Percentiles rank a stretch among this genome's conserved stretches.
Evolutionary conservation across 371 early-diverging fungal genomes (phyloP).

Genomic region (Lichtheimia corymbifera): DNA sequence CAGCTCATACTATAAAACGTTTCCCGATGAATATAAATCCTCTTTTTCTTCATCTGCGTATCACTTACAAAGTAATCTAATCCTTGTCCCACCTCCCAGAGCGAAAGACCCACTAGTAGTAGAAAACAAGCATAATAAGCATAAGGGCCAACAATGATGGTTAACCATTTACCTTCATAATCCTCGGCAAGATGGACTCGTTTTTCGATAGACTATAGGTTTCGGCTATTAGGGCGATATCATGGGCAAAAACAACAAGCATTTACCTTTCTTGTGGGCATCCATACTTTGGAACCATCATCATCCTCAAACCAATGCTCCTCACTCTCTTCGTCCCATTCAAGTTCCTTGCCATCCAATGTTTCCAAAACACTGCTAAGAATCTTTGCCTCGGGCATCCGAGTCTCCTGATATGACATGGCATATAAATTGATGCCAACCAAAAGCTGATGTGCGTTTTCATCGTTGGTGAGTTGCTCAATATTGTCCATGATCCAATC

Average conservation of each 20-base stretch:
- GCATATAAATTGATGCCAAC: slow-evolving; percentile 63
- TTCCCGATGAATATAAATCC: neutral
- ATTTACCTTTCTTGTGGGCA: slow-evolving; percentile 34
- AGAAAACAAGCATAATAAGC: neutral
- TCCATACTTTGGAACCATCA: slow-evolving; percentile 50
- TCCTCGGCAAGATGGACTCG: slow-evolving; percentile 58
- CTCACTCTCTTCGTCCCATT: slow-evolving; percentile 47
- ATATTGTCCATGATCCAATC: slow-evolving; percentile 63
- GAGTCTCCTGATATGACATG: slow-evolving; percentile 36
- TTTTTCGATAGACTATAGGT: slow-evolving; percentile 44
- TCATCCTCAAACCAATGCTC: slow-evolving; percentile 50
- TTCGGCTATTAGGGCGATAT: too few relatives aligned
- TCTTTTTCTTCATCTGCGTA: neutral
- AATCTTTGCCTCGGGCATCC: slow-evolving; percentile 33
- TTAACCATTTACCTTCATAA: slow-evolving; percentile 38
- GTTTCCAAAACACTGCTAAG: slow-evolving; percentile 37
- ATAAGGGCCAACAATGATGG: neutral
- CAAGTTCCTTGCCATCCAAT: slow-evolving; percentile 19
- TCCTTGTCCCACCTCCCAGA: slow-evolving; percentile 76
- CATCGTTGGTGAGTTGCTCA: slow-evolving; percentile 30
- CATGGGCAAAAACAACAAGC: too few relatives aligned
- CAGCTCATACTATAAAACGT: neutral
- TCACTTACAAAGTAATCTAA: slow-evolving; percentile 62
- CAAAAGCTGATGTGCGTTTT: slow-evolving; percentile 48
- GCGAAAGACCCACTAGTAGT: slow-evolving; percentile 46